Evolutionary conservation across 2,329 filamentous ascomycete genomes (phyloP), one percentile per base, ranked within the genome.

Genomic region (Dactylellina drechsleri): DNA sequence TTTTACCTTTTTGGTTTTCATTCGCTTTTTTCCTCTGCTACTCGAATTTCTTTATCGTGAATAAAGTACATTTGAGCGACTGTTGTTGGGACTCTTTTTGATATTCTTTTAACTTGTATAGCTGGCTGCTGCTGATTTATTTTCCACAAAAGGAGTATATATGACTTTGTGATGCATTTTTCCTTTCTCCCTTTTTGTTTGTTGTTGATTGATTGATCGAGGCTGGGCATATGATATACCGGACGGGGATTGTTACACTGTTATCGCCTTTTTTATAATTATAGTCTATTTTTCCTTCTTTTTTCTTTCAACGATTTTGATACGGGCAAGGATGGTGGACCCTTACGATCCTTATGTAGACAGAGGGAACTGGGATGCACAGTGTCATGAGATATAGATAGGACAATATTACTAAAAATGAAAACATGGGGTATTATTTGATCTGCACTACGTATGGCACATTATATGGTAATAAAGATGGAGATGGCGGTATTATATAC

Each of bases 51-150:
- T 53, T 62, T 57, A 52, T 40, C 41, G 41, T 66, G 62, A 58
- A 74, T 66, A 74, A 62, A 74, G 50, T 66, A 31, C 43, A 43
- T 75, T 64, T 75, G 64, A 65, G 71, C 64, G 71, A 75, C 31
- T 10, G 10, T 8, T 68, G 50, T 45, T 73, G 20, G 20, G 36
- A 31, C 53, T 58, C 13, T 61, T 65, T 65, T 71, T 53, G 41
- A 31, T 57, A 18, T 47, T 47, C 16, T 47, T 47, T 47, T 47
- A 47, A 23, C 41, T 60, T 60, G 26, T 64, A 53, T 53, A 45
- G 53, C 67, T 66, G 60, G 60, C 49, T 43, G 52, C 31, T 36
- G 49, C 43, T 47, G 43, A 47, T 47, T 56, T 66, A 36, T 36
- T 36, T 23, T 36, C 31, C 53, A 49, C 43, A 45, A 40, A 58